Evolutionary conservation across 1,139 yeast species (phyloP).

Genomic region (Kodamaea arcana): DNA sequence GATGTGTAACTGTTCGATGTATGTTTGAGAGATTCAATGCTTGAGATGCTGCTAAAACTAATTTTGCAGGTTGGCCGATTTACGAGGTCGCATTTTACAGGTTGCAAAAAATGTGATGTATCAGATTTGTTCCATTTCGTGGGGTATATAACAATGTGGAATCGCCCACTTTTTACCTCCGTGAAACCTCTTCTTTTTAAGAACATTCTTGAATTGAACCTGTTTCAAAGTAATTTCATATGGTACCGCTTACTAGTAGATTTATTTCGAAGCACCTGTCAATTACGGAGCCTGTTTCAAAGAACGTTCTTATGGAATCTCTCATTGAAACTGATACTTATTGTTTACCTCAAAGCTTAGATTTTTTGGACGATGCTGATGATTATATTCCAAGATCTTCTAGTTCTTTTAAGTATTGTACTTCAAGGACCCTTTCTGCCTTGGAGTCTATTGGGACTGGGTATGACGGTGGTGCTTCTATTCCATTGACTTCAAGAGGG

Average conservation of each 20-base stretch:
- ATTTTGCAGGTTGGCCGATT: not conserved
- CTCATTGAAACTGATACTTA: not conserved
- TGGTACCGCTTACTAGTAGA: no score
- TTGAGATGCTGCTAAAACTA: conserved; percentile 1
- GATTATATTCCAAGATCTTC: not conserved
- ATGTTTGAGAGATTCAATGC: no score
- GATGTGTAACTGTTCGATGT: no score
- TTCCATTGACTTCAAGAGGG: conserved; percentile 11
- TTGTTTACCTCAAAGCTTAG: not conserved
- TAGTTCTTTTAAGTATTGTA: conserved; percentile 10
- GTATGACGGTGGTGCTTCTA: conserved; percentile 4
- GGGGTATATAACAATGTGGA: not conserved
- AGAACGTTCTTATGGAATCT: not conserved
- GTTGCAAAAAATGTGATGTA: conserved; percentile 1
- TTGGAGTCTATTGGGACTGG: conserved; percentile 17
- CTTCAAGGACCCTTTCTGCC: conserved; percentile 19
- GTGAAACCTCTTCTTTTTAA: not conserved
- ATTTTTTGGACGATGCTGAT: not conserved
- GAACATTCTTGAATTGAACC: no score
- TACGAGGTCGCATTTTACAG: conserved; percentile 1
- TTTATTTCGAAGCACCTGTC: no score
- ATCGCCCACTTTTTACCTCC: no score
- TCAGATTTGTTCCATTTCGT: not conserved
- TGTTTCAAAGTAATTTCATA: no score
- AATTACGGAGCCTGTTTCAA: not conserved